Evolutionary conservation across 345 rosid genomes (phyloP), one percentile per base, ranked within the genome.

Genomic region (Hirschfeldia incana): DNA sequence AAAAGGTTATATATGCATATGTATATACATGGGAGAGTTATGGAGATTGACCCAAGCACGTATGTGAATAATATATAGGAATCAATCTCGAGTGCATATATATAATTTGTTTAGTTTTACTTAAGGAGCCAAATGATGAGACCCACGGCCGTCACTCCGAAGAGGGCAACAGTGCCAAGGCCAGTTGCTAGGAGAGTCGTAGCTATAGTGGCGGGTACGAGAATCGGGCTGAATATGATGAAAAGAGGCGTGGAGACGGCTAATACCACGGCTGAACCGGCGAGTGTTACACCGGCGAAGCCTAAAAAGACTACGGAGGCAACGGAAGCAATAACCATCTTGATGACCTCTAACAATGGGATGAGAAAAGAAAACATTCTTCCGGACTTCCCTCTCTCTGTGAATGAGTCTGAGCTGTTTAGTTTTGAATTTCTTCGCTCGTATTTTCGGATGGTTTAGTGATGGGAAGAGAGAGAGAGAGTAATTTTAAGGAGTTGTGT

Each of bases 251-350:
- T 44, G 53, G 53, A 11, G 12, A 44, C 53, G 53, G 53, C 53
- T 12, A 44, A 44, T 4, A 12, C 53, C 53, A 44, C 53, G 53
- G 53, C 12, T 12, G 95, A 84, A 42, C 85, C 91, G 1, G 84
- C 86, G 0, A 93, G 81, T 58, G 82, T 89, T 65, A 91, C 49
- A 13, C 87, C 87, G 3, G 92, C 88, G 57, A 91, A 90, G 49
- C 89, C 70, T 26, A 90, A 76, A 37, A 91, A 89, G 69, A 88
- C 84, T 0, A 90, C 91, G 3, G 94, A 92, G 1, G 85, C 93
- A 0, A 92, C 83, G 71, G 72, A 90, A 1, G 93, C 94, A 21
- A 67, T 42, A 46, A 78, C 36, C 37, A 78, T 8, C 78, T 78
- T 67, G 68, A 78, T 53, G 27, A 60, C 57, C 62, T 71, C 82